Conservation (phyloP, 1,139 yeast species). For the Hansenula sp. region DNA sequence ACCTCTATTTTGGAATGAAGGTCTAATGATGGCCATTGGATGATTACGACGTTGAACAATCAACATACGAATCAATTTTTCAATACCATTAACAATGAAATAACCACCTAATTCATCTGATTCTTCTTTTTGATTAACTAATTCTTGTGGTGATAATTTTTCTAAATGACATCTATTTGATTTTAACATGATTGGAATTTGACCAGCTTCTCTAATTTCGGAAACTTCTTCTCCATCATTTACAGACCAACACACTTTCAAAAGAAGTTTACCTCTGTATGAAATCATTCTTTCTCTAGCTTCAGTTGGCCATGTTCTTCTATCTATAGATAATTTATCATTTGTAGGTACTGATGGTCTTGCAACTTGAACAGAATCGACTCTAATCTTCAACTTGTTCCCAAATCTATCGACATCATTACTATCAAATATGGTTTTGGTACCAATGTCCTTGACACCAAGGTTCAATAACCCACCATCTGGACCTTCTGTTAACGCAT, state of each 20-base stretch:
- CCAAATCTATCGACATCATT: slow-evolving; percentile 65
- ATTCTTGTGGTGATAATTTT: slow-evolving; percentile 73
- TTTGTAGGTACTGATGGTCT: slow-evolving; percentile 72
- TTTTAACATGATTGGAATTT: slow-evolving; percentile 84
- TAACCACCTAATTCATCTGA: slow-evolving; percentile 96
- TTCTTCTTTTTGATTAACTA: slow-evolving; percentile 81
- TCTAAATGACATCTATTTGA: slow-evolving; percentile 90
- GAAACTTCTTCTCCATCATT: slow-evolving; percentile 80
- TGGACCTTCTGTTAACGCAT: slow-evolving; percentile 87
- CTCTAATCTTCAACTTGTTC: slow-evolving; percentile 73
- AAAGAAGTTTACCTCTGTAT: slow-evolving; percentile 67
- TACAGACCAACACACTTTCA: slow-evolving; percentile 79
- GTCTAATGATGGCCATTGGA: slow-evolving; percentile 96
- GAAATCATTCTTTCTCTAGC: slow-evolving; percentile 85
- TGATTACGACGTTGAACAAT: slow-evolving; percentile 97
- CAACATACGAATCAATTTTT: slow-evolving; percentile 92
- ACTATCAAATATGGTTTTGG: slow-evolving; percentile 79
- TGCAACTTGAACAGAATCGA: slow-evolving; percentile 81
- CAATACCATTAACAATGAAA: slow-evolving; percentile 94
- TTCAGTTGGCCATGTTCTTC: slow-evolving; percentile 83
- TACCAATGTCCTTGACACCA: slow-evolving; percentile 86
- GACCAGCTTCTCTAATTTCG: slow-evolving; percentile 90
- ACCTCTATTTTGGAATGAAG: slow-evolving; percentile 93
- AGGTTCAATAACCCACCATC: slow-evolving; percentile 79
- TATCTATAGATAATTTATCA: slow-evolving; percentile 77